Percentiles rank a stretch among this genome's conserved stretches.
Conservation (phyloP, 306 rosid species). For the peach (Prunus persica) region Prunus_persica_NCBIv2 NC_034013.1:17986001-17986500, state of each 20-base stretch:
- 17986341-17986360: neutral
- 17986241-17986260: neutral
- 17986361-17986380: neutral
- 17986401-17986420: too few species aligned
- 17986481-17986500: neutral
- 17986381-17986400: neutral
- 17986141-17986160: slow-evolving; percentile 50
- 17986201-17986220: slow-evolving; percentile 39
- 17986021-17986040: slow-evolving; percentile 20
- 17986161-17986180: neutral
- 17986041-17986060: slow-evolving; percentile 36
- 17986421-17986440: too few species aligned
- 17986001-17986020: neutral
- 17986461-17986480: neutral
- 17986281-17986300: neutral
- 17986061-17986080: slow-evolving; percentile 36
- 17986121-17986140: slow-evolving; percentile 79
- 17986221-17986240: neutral
- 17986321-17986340: too few species aligned
- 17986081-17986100: slow-evolving; percentile 13
- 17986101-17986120: slow-evolving; percentile 29
- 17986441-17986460: neutral
- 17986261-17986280: too few species aligned
- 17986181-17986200: neutral
- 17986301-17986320: neutral